Percentiles rank a stretch among this genome's conserved stretches.
phyloP scores from a whole-genome alignment of 306 rosid genomes.

The Mucuna pruriens region DNA sequence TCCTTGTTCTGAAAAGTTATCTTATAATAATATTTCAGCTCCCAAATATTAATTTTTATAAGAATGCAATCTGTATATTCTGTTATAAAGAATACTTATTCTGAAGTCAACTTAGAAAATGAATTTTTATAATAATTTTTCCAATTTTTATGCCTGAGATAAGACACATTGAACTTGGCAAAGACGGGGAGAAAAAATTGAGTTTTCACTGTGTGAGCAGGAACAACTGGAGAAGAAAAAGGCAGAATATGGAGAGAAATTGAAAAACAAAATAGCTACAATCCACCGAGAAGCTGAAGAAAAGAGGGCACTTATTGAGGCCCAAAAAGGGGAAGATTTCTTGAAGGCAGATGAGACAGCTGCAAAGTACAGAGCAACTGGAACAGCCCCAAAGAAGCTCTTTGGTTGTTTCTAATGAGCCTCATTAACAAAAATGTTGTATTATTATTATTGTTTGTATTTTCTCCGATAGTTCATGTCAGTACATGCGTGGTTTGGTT shows the following conservation, averaged over 20 bases:
- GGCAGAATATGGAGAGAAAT: constrained; percentile 73
- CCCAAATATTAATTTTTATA: neutral
- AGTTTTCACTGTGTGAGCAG: constrained; percentile 48
- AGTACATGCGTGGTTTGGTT: constrained; percentile 30
- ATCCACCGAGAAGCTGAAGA: constrained; percentile 84
- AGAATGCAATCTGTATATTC: neutral
- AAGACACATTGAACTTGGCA: neutral
- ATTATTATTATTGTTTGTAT: neutral
- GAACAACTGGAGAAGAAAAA: constrained; percentile 82
- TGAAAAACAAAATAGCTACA: constrained; percentile 75
- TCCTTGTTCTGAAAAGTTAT: neutral
- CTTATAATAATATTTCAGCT: constrained; percentile 6
- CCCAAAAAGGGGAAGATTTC: constrained; percentile 69
- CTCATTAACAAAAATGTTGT: neutral
- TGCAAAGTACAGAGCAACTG: constrained; percentile 87
- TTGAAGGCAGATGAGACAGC: constrained; percentile 86
- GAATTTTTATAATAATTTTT: neutral
- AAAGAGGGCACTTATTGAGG: constrained; percentile 77
- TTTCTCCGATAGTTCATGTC: constrained; percentile 31
- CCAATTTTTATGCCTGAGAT: neutral
- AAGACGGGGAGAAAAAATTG: neutral
- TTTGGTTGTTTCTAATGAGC: constrained; percentile 52
- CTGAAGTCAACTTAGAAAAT: neutral
- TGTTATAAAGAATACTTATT: neutral
- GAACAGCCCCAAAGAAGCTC: constrained; percentile 76